Evolutionary conservation across 768 basidiomycete species (phyloP), one percentile per base, ranked within the genome.

Genomic region (Tylopilus intermedius): DNA sequence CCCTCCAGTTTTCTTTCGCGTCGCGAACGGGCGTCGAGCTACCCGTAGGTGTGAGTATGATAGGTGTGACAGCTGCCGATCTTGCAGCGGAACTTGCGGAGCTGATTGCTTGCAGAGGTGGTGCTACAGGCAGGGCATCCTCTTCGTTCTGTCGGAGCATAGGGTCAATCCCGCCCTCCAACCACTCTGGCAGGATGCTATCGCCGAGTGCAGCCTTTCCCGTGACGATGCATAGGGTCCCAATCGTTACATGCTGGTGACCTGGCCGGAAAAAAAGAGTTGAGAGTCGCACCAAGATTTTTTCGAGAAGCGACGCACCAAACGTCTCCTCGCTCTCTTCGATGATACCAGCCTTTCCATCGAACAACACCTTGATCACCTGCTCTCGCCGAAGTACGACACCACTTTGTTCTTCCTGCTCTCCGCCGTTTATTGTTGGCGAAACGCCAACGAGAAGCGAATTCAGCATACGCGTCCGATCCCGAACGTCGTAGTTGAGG

Each of bases 351-450:
- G 73, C 69, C 66, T 93, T 91, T 0, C 89, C 88, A 24, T 87
- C 83, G 58, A 92, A 88, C 38, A 95, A 68, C 2, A 96, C 84
- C 30, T 89, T 70, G 50, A 72, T 77, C 18, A 93, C 86, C 65
- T 96, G 94, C 61, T 94, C 92, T 39, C 82, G 74, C 54, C 94
- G 72, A 43, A 96, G 72, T 11, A 92, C 75, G 27, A 96, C 92
- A 2, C 91, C 85, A 9, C 81, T 78, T 22, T 79, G 70, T 37
- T 79, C 78, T 50, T 79, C 80, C 15, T 65, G 65, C 13, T 67
- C 68, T 10, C 67, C 68, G 33, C 70, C 72, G 15, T 58, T 54
- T 27, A 71, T 62, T n/a, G 68, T 64, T 7, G 81, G 61, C 11
- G 58, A 67, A 13, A 81, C 71, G 32, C 89, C 84, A 2, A 72